Evolutionary conservation across 495 filamentous ascomycete species (phyloP).

Genomic region (Hypomontagnella monticulosa): DNA sequence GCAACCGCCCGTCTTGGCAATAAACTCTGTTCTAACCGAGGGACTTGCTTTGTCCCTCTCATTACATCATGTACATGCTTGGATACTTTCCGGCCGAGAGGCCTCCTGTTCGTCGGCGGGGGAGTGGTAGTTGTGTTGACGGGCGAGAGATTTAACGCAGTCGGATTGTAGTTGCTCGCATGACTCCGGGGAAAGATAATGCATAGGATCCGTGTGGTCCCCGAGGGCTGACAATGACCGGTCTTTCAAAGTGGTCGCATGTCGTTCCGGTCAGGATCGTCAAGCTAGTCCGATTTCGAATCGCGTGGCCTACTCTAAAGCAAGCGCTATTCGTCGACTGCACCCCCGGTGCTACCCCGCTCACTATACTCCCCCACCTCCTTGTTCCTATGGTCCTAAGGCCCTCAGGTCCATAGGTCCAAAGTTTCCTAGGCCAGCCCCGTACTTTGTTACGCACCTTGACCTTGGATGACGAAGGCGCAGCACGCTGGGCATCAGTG

Average conservation of each 20-base stretch:
- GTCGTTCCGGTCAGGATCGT: constrained; percentile 34
- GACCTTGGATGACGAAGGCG: constrained; percentile 22
- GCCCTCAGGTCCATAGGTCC: background rate
- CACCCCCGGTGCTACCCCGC: constrained; percentile 37
- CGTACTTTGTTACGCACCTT: constrained; percentile 32
- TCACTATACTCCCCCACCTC: constrained; percentile 36
- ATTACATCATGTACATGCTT: constrained; percentile 26
- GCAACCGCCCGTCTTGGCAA: constrained; percentile 14
- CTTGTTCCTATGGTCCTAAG: background rate
- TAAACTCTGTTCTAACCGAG: constrained; percentile 1
- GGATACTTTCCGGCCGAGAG: background rate
- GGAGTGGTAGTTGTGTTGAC: background rate
- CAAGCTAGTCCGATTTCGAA: constrained; percentile 41
- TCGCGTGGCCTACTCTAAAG: constrained; percentile 35
- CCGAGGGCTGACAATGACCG: constrained; percentile 4
- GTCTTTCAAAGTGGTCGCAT: constrained; percentile 32
- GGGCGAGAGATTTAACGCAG: background rate
- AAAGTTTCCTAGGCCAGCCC: constrained; percentile 14
- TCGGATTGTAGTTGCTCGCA: background rate
- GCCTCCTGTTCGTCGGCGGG: background rate
- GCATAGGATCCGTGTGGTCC: constrained; percentile 3
- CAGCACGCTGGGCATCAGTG: constrained; percentile 37
- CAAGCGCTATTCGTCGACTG: constrained; percentile 36
- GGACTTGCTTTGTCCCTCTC: constrained; percentile 16
- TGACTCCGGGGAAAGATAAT: constrained; percentile 4